phyloP scores from a whole-genome alignment of 805 yeast genomes.

The Scheffersomyces coipomensis region DNA sequence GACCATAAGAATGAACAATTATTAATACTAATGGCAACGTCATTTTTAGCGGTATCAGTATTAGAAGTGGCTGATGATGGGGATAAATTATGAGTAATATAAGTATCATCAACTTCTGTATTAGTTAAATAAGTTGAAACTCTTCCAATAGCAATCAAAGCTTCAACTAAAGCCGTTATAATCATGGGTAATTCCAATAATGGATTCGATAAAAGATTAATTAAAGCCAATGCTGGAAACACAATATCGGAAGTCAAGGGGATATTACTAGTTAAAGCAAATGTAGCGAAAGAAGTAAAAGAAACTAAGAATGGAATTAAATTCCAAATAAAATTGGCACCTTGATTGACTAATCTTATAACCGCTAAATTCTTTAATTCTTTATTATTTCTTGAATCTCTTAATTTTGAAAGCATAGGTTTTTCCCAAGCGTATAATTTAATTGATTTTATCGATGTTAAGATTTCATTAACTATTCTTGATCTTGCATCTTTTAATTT shows the following conservation, averaged over 20 bases:
- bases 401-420: slow-evolving; percentile 55
- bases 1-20: slow-evolving; percentile 59
- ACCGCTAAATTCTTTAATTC: slow-evolving; percentile 52
- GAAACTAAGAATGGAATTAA: slow-evolving; percentile 66
- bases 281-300: slow-evolving; percentile 57
- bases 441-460: slow-evolving; percentile 60
- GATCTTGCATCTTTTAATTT: slow-evolving; percentile 60
- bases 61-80: slow-evolving; percentile 13
- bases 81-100: slow-evolving; percentile 8
- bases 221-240: slow-evolving; percentile 64
- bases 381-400: slow-evolving; percentile 54
- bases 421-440: slow-evolving; percentile 71
- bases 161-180: slow-evolving; percentile 57
- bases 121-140: slow-evolving; percentile 47
- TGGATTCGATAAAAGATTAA: slow-evolving; percentile 58
- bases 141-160: slow-evolving; percentile 57
- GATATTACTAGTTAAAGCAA: slow-evolving; percentile 40
- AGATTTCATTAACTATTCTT: slow-evolving; percentile 55
- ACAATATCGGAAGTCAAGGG: slow-evolving; percentile 68
- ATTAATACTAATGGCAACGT: slow-evolving; percentile 38
- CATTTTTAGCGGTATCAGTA: slow-evolving; percentile 15
- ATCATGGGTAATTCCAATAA: slow-evolving; percentile 58
- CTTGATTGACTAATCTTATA: slow-evolving; percentile 42
- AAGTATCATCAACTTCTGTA: slow-evolving; percentile 42
- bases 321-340: slow-evolving; percentile 59